Conservation (phyloP, 177 flowering plant genomes). For the Vitis hybrid region DNA sequence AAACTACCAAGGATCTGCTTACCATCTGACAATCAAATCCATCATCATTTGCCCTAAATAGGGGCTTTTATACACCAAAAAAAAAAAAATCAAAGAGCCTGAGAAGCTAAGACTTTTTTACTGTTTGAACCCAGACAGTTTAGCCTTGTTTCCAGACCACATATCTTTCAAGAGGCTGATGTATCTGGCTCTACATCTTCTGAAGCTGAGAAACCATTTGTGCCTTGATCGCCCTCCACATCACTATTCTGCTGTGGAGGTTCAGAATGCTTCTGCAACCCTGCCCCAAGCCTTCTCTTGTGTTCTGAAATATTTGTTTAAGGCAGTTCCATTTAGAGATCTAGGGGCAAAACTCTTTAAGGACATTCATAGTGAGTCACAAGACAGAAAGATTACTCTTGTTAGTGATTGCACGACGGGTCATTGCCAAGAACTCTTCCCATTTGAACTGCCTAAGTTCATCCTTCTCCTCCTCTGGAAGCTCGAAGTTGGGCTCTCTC, state of each 20-base stretch:
- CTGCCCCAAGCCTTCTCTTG: constrained; percentile 48
- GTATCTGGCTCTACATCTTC: constrained; percentile 51
- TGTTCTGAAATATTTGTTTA: constrained; percentile 36
- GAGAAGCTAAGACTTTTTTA: neutral
- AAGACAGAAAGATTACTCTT: constrained; percentile 51
- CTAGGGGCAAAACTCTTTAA: neutral
- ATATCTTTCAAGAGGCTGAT: constrained; percentile 27
- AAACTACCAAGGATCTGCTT: neutral
- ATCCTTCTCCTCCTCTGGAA: constrained; percentile 77
- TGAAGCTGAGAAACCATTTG: constrained; percentile 43
- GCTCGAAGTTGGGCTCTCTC: constrained; percentile 92
- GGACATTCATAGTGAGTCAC: too few species aligned
- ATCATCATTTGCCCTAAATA: constrained; percentile 26
- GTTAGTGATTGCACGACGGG: constrained; percentile 69
- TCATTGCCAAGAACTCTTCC: constrained; percentile 82
- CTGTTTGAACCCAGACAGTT: constrained; percentile 9
- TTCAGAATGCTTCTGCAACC: constrained; percentile 29
- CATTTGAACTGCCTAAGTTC: constrained; percentile 70
- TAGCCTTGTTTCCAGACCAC: neutral
- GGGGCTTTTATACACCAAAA: constrained; percentile 29
- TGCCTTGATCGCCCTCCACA: constrained; percentile 40
- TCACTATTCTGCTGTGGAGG: constrained; percentile 30
- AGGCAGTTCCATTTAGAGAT: neutral
- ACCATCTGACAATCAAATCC: neutral
- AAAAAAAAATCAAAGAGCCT: constrained; percentile 17